Evolutionary conservation across 805 yeast species (phyloP).

Genomic region (Wickerhamia fluorescens): DNA sequence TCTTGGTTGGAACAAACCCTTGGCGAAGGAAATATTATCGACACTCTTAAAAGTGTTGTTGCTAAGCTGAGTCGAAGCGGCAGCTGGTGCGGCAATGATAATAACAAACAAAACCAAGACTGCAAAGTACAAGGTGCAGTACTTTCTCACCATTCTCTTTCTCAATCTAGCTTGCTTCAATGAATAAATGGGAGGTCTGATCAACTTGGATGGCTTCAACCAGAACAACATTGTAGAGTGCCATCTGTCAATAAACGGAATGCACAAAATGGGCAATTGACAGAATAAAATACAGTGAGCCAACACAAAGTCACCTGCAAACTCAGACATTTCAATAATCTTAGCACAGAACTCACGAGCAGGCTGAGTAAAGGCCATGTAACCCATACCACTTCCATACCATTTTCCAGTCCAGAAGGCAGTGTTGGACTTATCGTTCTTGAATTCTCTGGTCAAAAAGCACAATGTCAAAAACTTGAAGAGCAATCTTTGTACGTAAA

Average conservation of each 20-base stretch:
- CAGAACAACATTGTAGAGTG: conserved; percentile 98
- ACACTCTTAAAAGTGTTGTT: conserved; percentile 23
- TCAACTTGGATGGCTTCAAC: conserved; percentile 94
- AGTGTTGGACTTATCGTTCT: conserved; percentile 89
- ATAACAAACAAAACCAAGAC: conserved; percentile 65
- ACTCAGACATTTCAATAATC: conserved; percentile 88
- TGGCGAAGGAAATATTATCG: conserved; percentile 28
- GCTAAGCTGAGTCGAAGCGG: conserved; percentile 56
- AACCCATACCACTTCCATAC: conserved; percentile 92
- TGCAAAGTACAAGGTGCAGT: conserved; percentile 71
- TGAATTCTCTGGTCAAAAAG: conserved; percentile 88
- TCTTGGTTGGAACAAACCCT: conserved; percentile 89
- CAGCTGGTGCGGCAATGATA: conserved; percentile 87
- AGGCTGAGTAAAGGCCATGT: conserved; percentile 93
- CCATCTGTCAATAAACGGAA: conserved; percentile 93
- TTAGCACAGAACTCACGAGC: conserved; percentile 92
- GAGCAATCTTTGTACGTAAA: conserved; percentile 80
- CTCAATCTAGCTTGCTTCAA: conserved; percentile 93
- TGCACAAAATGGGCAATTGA: conserved; percentile 78
- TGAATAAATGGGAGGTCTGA: conserved; percentile 96
- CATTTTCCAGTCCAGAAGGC: conserved; percentile 99
- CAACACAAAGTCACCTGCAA: conserved; percentile 91
- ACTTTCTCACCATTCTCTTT: conserved; percentile 95
- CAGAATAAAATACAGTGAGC: conserved; percentile 85
- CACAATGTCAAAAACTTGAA: conserved; percentile 77